Percentiles rank a stretch among this genome's conserved stretches.
Evolutionary conservation across 352 stramenopile species (phyloP).

Genomic region (Phytophthora colocasiae): DNA sequence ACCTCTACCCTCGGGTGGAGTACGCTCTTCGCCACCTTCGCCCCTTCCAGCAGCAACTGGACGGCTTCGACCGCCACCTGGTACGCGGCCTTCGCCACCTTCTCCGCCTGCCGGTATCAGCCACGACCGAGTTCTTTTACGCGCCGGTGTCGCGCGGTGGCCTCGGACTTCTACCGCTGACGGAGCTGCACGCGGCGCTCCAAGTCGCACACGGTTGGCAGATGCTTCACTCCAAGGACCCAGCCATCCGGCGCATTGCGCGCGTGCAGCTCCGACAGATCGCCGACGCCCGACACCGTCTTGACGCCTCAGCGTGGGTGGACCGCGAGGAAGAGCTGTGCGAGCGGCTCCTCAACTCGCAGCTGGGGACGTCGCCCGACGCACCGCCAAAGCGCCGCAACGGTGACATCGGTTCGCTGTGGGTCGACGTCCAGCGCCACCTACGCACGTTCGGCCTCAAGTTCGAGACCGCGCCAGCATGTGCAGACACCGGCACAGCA

Average conservation of each 20-base stretch:
- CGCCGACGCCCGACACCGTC: not conserved
- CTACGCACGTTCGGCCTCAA: constrained; percentile 1
- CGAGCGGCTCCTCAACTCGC: constrained; percentile 1
- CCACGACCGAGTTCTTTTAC: constrained; percentile 19
- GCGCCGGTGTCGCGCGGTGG: constrained; percentile 14
- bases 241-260: constrained; percentile 8
- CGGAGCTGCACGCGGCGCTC: constrained; percentile 15
- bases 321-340: constrained; percentile 6
- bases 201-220: constrained; percentile 17
- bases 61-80: constrained; percentile 12
- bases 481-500: not conserved
- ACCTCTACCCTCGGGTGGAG: constrained; percentile 7
- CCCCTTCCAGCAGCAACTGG: not conserved
- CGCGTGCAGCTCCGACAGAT: constrained; percentile 18
- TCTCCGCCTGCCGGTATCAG: not conserved
- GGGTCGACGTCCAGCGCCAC: constrained; percentile 14
- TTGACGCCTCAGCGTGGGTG: not conserved
- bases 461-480: not conserved
- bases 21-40: constrained; percentile 17
- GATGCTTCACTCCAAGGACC: constrained; percentile 17
- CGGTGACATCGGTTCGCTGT: constrained; percentile 15
- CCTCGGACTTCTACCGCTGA: constrained; percentile 5
- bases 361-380: not conserved
- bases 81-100: constrained; percentile 10
- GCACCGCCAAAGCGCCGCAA: not conserved